Evolutionary conservation across 306 rosid genomes (phyloP), one percentile per base, ranked within the genome.

Genomic region (Glycyrrhiza uralensis): DNA sequence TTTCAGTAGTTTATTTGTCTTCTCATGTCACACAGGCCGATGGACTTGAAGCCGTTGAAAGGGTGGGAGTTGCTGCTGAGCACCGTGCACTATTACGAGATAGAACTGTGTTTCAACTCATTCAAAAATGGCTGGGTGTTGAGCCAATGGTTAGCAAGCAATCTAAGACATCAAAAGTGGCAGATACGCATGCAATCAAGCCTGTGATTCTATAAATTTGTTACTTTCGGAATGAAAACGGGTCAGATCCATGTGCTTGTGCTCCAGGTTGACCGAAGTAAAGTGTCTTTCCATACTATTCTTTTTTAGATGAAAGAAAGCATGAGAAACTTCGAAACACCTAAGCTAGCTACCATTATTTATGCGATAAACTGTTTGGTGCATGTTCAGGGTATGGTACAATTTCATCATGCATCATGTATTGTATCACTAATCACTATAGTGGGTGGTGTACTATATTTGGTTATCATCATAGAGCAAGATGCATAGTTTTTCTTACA

Each of bases 81-180:
- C 97, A 90, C 75, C 89, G 97, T 23, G 90, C 65, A 67, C 19
- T 93, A 44, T 66, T 93, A 24, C 51, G 69, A 4, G 82, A 93
- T 52, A 39, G 78, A 66, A 84, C 73, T 32, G 97, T 83, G 35
- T 82, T 93, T 74, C 62, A 76, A 60, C 74, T 18, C 42, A 83
- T 93, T 76, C 70, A 80, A 51, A 86, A 80, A 69, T 93, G 97
- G 98, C 57, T 93, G 82, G 94, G 82, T 75, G 71, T 81, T 50
- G 97, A 88, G 44, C 77, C 82, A 47, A 50, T 49, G 66, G 74
- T 50, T 58, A 47, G 71, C 66, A 79, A 80, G 76, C 85, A 79
- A 64, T 60, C 74, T 3, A 87, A 80, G 76, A 83, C 85, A 26
- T 89, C 93, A 20, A 90, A 80, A 85, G 96, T 93, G 70, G 84